These are phyloP conservation scores for Malus sieversii DNA, from an alignment of 306 rosid species.

Conservation along the genomic window DNA sequence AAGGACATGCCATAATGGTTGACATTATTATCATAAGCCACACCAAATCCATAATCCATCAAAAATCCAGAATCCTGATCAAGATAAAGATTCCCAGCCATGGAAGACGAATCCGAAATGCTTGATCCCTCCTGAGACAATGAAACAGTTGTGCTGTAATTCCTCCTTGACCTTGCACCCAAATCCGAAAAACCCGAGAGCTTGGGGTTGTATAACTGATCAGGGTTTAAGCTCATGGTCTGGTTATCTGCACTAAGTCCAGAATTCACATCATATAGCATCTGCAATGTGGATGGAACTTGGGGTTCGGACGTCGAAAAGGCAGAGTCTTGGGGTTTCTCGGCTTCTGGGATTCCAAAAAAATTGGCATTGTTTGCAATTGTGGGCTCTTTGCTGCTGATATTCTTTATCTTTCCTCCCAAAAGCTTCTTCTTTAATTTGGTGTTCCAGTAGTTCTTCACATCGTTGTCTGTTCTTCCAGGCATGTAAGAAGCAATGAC, in stretches of 20 bases:
- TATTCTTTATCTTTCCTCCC: constrained; percentile 26
- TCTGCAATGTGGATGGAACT: constrained; percentile 6
- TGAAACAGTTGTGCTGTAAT: constrained; percentile 3
- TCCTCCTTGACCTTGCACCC: constrained; percentile 28
- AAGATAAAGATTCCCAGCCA: constrained; percentile 18
- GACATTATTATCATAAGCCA: constrained; percentile 25
- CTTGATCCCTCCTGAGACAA: constrained; percentile 42
- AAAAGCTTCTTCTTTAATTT: constrained; percentile 63
- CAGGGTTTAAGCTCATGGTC: constrained; percentile 9
- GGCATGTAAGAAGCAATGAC: constrained; percentile 64
- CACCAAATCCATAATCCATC: constrained; percentile 46
- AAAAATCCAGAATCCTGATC: constrained; percentile 23
- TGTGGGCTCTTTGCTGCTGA: constrained; percentile 1
- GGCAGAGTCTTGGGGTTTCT: constrained; percentile 13
- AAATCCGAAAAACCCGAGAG: constrained; percentile 20
- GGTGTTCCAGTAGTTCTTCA: constrained; percentile 89
- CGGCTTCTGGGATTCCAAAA: constrained; percentile 17
- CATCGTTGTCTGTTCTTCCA: constrained; percentile 89
- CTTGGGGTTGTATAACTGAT: constrained; percentile 1
- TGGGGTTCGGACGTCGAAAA: constrained; percentile 16
- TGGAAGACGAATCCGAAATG: constrained; percentile 33
- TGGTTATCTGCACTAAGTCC: constrained; percentile 11
- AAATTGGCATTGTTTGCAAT: background rate
- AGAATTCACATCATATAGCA: constrained; percentile 1
- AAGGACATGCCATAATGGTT: constrained; percentile 17